Evolutionary conservation across 1,284 basidiomycete species (phyloP).

Genomic region (Tilletia caries): DNA sequence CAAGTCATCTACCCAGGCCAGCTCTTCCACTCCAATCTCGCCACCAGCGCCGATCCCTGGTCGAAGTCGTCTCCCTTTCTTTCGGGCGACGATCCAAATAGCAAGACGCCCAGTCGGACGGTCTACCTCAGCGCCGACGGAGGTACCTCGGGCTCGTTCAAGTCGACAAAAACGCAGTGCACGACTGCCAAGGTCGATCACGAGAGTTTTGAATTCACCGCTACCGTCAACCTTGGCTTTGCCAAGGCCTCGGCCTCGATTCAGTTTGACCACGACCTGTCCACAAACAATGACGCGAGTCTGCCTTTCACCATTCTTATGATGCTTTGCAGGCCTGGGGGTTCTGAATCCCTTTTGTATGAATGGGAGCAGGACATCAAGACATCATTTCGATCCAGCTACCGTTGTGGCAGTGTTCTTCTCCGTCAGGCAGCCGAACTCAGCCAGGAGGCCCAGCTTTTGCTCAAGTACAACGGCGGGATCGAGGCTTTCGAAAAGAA

Average conservation of each 20-base stretch:
- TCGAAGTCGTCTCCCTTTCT: constrained; percentile 8
- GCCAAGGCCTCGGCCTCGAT: constrained; percentile 4
- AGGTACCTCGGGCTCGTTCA: constrained; percentile 13
- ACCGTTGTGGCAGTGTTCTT: constrained; percentile 8
- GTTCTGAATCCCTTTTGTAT: too few relatives aligned
- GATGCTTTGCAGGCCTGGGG: too few relatives aligned
- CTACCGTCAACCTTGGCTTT: constrained; percentile 14
- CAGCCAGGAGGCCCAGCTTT: not conserved
- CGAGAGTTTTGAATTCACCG: constrained; percentile 13
- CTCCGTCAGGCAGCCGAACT: not conserved
- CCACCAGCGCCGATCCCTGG: constrained; percentile 1
- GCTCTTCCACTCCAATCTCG: constrained; percentile 3
- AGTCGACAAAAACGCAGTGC: constrained; percentile 12
- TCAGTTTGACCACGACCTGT: constrained; percentile 13
- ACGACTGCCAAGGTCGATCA: constrained; percentile 10
- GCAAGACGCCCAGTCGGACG: not conserved
- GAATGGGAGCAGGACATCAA: constrained; percentile 18
- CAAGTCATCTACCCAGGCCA: constrained; percentile 12
- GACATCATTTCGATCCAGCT: constrained; percentile 13
- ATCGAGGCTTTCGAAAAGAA: not conserved
- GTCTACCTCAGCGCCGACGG: constrained; percentile 16
- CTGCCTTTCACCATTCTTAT: not conserved
- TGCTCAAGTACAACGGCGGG: constrained; percentile 7
- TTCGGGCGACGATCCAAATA: not conserved
- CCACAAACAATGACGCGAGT: constrained; percentile 15